These are phyloP conservation scores for Phytophthora podocarpi DNA, from an alignment of 352 stramenopile species.

Conservation along the genomic window DNA sequence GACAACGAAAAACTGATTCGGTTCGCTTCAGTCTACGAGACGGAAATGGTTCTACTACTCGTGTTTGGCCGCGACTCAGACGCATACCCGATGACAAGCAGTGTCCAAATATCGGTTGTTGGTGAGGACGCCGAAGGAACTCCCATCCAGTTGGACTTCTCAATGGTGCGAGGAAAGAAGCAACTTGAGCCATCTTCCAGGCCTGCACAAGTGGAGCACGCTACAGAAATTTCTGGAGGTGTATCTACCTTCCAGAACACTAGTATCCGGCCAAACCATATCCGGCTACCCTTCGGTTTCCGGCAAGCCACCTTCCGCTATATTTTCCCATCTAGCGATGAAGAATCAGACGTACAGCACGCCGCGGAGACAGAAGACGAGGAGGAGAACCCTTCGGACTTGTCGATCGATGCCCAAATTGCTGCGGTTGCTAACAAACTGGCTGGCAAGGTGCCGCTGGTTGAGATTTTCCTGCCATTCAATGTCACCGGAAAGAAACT, in stretches of 20 bases:
- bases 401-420: constrained; percentile 3
- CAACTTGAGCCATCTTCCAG: constrained; percentile 29
- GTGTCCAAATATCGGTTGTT: constrained; percentile 49
- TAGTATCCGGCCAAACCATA: constrained; percentile 57
- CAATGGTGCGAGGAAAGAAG: constrained; percentile 58
- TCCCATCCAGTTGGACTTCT: constrained; percentile 53
- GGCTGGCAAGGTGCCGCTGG: constrained; percentile 23
- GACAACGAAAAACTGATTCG: constrained; percentile 75
- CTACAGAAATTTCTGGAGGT: constrained; percentile 34
- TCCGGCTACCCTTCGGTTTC: constrained; percentile 71
- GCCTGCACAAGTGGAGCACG: constrained; percentile 3
- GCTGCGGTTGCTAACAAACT: constrained; percentile 12
- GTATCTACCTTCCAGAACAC: constrained; percentile 72
- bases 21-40: constrained; percentile 75
- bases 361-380: background rate
- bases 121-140: constrained; percentile 48
- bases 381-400: background rate
- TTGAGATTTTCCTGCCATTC: constrained; percentile 73
- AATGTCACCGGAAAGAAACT: constrained; percentile 76
- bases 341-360: constrained; percentile 1
- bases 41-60: constrained; percentile 75
- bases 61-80: constrained; percentile 79
- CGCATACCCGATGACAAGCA: constrained; percentile 62
- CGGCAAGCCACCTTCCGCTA: constrained; percentile 59
- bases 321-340: constrained; percentile 6